Percentiles rank a stretch among this genome's conserved stretches.
Evolutionary conservation across 2,329 filamentous ascomycete genomes (phyloP).

Genomic region (Fusarium buxicola): DNA sequence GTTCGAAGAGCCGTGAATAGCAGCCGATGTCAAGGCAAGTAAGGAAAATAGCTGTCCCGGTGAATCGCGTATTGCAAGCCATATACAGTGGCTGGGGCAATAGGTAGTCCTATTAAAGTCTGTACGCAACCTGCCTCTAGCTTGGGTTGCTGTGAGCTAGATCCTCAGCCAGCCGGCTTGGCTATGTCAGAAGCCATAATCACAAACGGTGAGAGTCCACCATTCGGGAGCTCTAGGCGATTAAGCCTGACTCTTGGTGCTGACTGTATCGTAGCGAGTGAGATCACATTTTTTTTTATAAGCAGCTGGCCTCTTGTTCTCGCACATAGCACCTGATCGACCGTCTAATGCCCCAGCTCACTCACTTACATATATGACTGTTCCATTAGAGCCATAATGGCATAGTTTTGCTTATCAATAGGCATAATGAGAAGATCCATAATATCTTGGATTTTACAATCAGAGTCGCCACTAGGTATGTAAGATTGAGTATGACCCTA

Average conservation of each 20-base stretch:
- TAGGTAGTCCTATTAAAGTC: too few relatives aligned
- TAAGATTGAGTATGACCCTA: conserved; percentile 13
- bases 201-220: conserved; percentile 4
- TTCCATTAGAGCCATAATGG: too few relatives aligned
- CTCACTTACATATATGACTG: too few relatives aligned
- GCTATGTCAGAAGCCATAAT: conserved; percentile 28
- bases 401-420: neutral
- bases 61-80: too few relatives aligned
- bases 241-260: neutral
- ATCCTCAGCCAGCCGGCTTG: neutral
- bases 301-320: neutral
- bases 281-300: conserved; percentile 17
- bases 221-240: conserved; percentile 11
- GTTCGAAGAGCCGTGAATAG: too few relatives aligned
- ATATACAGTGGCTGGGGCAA: too few relatives aligned
- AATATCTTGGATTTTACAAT: neutral
- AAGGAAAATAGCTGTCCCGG: too few relatives aligned
- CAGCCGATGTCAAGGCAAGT: too few relatives aligned
- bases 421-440: neutral
- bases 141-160: too few relatives aligned
- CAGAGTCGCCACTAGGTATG: conserved; percentile 10
- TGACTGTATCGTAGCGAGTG: conserved; percentile 21
- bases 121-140: too few relatives aligned
- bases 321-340: neutral
- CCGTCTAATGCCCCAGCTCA: too few relatives aligned